Conservation (phyloP, 306 rosid species). For the Vigna reflexopilosa region DNA sequence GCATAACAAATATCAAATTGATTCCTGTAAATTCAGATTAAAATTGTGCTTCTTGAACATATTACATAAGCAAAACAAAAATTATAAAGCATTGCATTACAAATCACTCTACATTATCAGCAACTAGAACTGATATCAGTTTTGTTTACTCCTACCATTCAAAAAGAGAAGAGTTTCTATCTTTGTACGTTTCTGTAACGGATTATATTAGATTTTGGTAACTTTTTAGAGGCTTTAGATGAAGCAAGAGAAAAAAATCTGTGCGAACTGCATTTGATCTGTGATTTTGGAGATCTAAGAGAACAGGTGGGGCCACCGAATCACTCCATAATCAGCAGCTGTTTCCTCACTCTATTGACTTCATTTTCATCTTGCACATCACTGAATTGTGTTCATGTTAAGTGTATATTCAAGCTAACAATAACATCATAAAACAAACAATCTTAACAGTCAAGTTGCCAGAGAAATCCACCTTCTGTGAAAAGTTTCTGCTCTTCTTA, state of each 20-base stretch:
- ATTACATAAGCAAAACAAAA: no score
- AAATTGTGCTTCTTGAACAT: no score
- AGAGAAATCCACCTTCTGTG: neutral
- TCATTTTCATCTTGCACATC: neutral
- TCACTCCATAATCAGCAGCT: neutral
- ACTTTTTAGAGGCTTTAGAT: neutral
- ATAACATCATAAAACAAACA: conserved; percentile 1
- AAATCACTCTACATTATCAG: no score
- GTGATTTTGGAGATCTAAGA: neutral
- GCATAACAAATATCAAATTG: no score
- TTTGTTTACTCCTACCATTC: no score
- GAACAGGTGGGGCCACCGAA: conserved; percentile 30
- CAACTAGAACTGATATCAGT: no score
- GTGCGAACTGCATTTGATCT: neutral
- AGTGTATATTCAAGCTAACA: neutral
- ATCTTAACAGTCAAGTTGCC: conserved; percentile 16
- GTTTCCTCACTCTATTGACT: neutral
- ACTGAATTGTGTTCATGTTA: conserved; percentile 1
- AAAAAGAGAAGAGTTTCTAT: no score
- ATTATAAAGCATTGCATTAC: no score
- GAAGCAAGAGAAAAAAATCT: neutral
- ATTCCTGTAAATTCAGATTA: no score
- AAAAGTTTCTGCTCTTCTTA: neutral
- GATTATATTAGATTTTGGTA: neutral
- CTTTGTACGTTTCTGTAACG: neutral